phyloP scores from a whole-genome alignment of 345 rosid genomes.

The Eucalyptus curtisii region DNA sequence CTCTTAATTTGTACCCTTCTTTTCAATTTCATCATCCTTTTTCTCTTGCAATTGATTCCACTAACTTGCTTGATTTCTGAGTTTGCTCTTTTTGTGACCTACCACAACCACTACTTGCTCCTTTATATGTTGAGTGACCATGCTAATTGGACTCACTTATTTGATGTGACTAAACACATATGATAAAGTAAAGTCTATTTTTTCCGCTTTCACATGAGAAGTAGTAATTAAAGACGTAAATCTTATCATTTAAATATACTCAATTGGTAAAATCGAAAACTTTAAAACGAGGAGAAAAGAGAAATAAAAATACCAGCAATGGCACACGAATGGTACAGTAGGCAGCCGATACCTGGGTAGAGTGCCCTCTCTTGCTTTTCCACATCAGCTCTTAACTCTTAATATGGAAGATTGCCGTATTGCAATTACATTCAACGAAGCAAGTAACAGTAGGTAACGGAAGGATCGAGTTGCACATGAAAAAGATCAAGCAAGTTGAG shows the following conservation, averaged over 20 bases:
- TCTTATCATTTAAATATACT: not conserved
- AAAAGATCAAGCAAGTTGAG: no score
- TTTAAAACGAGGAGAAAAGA: not conserved
- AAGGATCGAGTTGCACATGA: not conserved
- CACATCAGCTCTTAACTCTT: not conserved
- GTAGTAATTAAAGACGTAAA: not conserved
- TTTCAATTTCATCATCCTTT: not conserved
- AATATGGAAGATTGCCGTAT: not conserved
- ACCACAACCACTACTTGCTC: not conserved
- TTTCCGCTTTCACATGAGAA: not conserved
- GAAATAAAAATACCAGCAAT: not conserved
- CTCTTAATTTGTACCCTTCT: not conserved
- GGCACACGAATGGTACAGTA: not conserved
- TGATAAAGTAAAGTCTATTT: not conserved
- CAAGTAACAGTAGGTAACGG: not conserved
- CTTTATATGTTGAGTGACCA: not conserved
- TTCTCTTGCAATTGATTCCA: not conserved
- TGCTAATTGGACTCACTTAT: not conserved
- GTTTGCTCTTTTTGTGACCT: not conserved
- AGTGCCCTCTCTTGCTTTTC: not conserved
- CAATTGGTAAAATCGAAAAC: rapidly evolving
- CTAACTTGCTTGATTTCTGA: not conserved
- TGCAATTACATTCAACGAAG: not conserved
- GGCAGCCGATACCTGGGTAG: not conserved
- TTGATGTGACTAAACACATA: not conserved